Evolutionary conservation across 306 rosid species (phyloP), one percentile per base, ranked within the genome.

Genomic region (Albizia julibrissin): DNA sequence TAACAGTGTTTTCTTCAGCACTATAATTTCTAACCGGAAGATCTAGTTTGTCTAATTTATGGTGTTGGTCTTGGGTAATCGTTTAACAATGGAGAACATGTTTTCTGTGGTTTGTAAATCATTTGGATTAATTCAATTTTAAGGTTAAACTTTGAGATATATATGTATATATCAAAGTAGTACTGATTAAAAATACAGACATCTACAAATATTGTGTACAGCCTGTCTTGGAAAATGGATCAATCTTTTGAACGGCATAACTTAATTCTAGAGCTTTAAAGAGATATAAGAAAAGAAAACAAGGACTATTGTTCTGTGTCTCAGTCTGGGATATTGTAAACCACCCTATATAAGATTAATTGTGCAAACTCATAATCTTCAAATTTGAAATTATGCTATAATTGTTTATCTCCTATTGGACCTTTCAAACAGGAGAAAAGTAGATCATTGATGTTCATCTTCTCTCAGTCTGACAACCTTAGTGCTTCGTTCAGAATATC

Each of bases 381-480:
- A 75, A 22, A 56, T 24, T 52, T 5, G 22, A 46, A 15, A 62
- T 19, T 11, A 6, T 72, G 66, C 22, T 59, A 21, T 34, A 72
- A 31, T 44, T 73, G 9, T 74, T 31, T 74, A 46, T 74, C 43
- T 65, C 21, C 27, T 22, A 65, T 74, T 29, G 50, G 26, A 14
- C 49, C 47, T 33, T 81, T 66, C 14, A 6, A 37, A 75, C n/a
- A 66, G 76, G 61, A 64, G 58, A 8, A 14, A 26, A 74, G 14
- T 50, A 39, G 56, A 65, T 67, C 47, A 18, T 37, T 56, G 4
- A 58, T 22, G 52, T 54, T 52, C 49, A 33, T 83, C 59, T 27
- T 85, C 68, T 59, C 43, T 31, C 56, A 72, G 26, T 8, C 33
- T 42, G 68, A 62, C 58, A 67, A 81, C 26, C 75, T 77, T 49